Evolutionary conservation across 331 rosid species (phyloP), one percentile per base, ranked within the genome.

Genomic region (Pyracantha coccinea): DNA sequence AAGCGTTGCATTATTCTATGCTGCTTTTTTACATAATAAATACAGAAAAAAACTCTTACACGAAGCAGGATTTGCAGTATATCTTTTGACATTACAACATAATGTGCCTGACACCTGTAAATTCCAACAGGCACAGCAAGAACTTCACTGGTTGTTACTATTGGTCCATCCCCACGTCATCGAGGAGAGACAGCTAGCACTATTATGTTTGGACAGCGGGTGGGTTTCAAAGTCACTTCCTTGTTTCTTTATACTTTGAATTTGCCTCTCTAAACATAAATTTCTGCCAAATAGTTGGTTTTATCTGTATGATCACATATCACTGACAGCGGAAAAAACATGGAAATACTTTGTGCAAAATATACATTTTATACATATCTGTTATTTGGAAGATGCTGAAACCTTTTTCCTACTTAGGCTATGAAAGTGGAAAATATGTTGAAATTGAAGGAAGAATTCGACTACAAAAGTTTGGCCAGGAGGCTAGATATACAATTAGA

Each of bases 341-440:
- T 63, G 4, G 6, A 50, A 62, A 64, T 70, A 67, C 69, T 44
- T 80, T 77, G 23, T 33, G 35, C 74, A 38, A 66, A 20, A 11
- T 38, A 2, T 20, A 44, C 14, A 6, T 4, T 10, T 68, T 32
- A 14, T 70, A 71, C 66, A 55, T 54, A 64, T 64, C 67, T 33
- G 33, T 33, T 54, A 29, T 70, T 63, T 69, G 53, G 69, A 80
- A 69, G 78, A 75, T 79, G 75, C 85, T 86, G 74, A 77, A 16
- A 27, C 35, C 24, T 14, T 73, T 64, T 79, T 47, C 73, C 62
- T 58, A 77, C 81, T 59, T 77, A 95, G 99, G 97, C 99, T 80
- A 95, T 95, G 99, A 92, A 95, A 89, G 97, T 95, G 84, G 99
- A 95, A 80, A 92, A 95, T 84, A 92, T 95, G 99, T 75, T 95